phyloP scores from a whole-genome alignment of 257 asterid species.

The Jaltomata sinuosa region DNA sequence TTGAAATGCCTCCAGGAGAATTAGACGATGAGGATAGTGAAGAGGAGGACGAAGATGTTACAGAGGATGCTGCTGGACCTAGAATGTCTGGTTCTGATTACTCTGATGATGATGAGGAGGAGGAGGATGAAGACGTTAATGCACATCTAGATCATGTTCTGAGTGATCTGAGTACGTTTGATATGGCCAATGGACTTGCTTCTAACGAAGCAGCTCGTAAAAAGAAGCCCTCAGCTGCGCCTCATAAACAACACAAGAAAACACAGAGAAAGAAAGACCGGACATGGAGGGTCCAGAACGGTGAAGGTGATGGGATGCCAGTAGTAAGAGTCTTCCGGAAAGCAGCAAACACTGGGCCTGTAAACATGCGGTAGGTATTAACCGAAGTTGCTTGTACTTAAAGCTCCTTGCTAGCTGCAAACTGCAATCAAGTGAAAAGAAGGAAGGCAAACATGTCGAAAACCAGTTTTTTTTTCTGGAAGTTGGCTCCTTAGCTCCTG shows the following conservation, averaged over 20 bases:
- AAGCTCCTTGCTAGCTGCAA: too few relatives aligned
- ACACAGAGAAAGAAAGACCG: constrained; percentile 82
- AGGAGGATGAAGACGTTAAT: constrained; percentile 15
- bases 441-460: too few relatives aligned
- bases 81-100: constrained; percentile 29
- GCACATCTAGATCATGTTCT: constrained; percentile 45
- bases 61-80: constrained; percentile 8
- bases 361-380: constrained; percentile 2
- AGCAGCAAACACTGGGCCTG: constrained; percentile 50
- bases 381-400: not conserved
- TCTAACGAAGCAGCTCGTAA: constrained; percentile 18
- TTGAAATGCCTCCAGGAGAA: constrained; percentile 58
- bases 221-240: constrained; percentile 32
- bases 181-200: constrained; percentile 57
- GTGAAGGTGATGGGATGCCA: constrained; percentile 82
- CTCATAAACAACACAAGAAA: constrained; percentile 84
- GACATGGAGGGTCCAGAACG: constrained; percentile 57
- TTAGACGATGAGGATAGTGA: constrained; percentile 19
- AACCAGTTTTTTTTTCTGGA: too few relatives aligned
- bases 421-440: too few relatives aligned
- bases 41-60: constrained; percentile 6
- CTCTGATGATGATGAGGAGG: constrained; percentile 24
- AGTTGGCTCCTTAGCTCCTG: not conserved
- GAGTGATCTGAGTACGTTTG: constrained; percentile 64
- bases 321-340: constrained; percentile 64